Base-by-base conservation (phyloP, 2,329 filamentous ascomycete genomes). In the Pezicula neosporulosa region DNA sequence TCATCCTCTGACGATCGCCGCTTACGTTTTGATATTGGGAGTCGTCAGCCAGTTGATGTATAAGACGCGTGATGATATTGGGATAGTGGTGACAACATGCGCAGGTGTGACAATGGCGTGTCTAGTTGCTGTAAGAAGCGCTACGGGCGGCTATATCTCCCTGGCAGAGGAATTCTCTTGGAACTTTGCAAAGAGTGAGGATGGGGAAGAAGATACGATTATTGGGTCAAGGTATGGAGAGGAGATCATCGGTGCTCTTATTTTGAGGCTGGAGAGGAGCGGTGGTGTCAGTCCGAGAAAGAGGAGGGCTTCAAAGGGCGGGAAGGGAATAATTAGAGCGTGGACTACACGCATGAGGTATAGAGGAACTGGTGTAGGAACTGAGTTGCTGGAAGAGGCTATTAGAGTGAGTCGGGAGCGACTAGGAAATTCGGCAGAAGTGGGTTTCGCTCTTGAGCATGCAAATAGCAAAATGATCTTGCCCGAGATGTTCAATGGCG, bases 331-430 rank as follows among this genome's bases (percentile, higher is more conserved):
- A 44, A 85, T 96, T 51, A 81, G 88, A 27, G 90, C 88, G 1
- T 96, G 91, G 90, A 93, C 90, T 2, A 89, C 90, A 2, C 77
- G 78, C 64, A 70, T 84, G 47, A 76, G 77, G 59, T 90, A 90
- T 67, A 79, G 91, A 24, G 76, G 81, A 30, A 81, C 82, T 56
- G 90, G 90, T 0, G 75, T 95, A 21, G 91, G 90, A 3, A 77
- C 74, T 38, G 85, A 84, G 30, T 70, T 96, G 61, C 74, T 96
- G 44, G 80, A 86, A 59, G 86, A 89, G 60, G 89, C 87, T 2
- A 83, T 92, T 2, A 77, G 77, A 51, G 67, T 86, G 49, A 86
- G 87, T 53, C 80, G 80, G 60, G 83, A 85, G 68, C 81, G 79
- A 63, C 86, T 86, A 52, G 88, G 89, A 39, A 80, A 80, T 52